phyloP scores from a whole-genome alignment of 2,329 filamentous ascomycete species.

The Venturia pyrina region DNA sequence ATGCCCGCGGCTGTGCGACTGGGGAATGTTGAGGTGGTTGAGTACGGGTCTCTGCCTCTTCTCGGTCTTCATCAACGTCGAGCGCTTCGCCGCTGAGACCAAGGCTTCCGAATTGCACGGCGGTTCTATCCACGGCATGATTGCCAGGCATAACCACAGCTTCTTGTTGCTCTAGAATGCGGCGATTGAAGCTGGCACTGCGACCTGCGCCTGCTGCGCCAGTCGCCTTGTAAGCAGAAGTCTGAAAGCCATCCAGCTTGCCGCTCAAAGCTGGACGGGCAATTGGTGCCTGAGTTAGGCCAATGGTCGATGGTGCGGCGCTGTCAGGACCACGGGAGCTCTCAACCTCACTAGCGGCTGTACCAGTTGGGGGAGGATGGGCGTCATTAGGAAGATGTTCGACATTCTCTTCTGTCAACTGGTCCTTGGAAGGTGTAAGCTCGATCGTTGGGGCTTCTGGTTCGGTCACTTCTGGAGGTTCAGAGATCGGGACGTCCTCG shows the following conservation, averaged over 20 bases:
- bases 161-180: constrained; percentile 89
- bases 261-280: constrained; percentile 51
- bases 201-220: constrained; percentile 44
- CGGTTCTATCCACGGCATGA: constrained; percentile 83
- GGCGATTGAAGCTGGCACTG: constrained; percentile 71
- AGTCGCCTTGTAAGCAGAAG: constrained; percentile 74
- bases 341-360: constrained; percentile 77
- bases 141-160: constrained; percentile 97
- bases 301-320: constrained; percentile 23
- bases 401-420: constrained; percentile 84
- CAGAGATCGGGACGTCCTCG: constrained; percentile 19
- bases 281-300: constrained; percentile 50
- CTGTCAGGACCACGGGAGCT: constrained; percentile 68
- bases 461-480: constrained; percentile 15
- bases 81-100: constrained; percentile 69
- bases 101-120: constrained; percentile 94
- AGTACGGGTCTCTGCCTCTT: constrained; percentile 88
- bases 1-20: constrained; percentile 71
- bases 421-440: constrained; percentile 63
- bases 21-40: constrained; percentile 92
- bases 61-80: constrained; percentile 87
- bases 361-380: constrained; percentile 61
- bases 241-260: constrained; percentile 57
- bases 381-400: constrained; percentile 82
- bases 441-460: constrained; percentile 29